Evolutionary conservation across 179 eudicot genomes (phyloP).

Genomic region (Corrigiola litoralis): DNA sequence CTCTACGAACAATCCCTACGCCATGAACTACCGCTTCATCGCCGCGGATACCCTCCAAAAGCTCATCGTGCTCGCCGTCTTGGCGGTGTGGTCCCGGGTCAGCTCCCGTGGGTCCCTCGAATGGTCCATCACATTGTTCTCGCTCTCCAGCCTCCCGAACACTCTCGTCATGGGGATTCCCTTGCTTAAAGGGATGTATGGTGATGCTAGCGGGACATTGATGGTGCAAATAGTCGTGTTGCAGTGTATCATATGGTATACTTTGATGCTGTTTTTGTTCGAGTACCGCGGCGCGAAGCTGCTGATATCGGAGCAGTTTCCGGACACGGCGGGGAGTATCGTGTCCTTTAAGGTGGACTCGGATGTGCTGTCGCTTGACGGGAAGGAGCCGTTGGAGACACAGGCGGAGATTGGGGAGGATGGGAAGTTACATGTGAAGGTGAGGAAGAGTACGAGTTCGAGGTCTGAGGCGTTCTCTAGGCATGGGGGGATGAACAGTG

Average conservation of each 20-base stretch:
- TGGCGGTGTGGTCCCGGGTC: slow-evolving; percentile 46
- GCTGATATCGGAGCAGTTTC: slow-evolving; percentile 79
- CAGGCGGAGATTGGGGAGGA: slow-evolving; percentile 78
- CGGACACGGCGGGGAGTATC: slow-evolving; percentile 70
- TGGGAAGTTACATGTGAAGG: slow-evolving; percentile 79
- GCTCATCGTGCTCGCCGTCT: slow-evolving; percentile 40
- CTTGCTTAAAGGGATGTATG: slow-evolving; percentile 81
- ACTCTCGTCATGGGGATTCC: slow-evolving; percentile 95
- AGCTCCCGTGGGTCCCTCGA: slow-evolving; percentile 65
- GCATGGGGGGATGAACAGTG: slow-evolving; percentile 46
- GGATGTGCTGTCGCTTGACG: slow-evolving; percentile 74
- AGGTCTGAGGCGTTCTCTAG: slow-evolving; percentile 66
- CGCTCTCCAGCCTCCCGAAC: slow-evolving; percentile 82
- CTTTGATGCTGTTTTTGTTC: slow-evolving; percentile 77
- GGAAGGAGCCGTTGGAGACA: slow-evolving; percentile 57
- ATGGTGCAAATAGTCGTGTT: slow-evolving; percentile 91
- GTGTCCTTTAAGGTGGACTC: slow-evolving; percentile 85
- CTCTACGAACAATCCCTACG: slow-evolving; percentile 65
- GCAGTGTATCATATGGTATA: slow-evolving; percentile 89
- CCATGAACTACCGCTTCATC: slow-evolving; percentile 75
- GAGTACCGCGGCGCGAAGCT: slow-evolving; percentile 73
- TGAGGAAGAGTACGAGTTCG: slow-evolving; percentile 66
- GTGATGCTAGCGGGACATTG: slow-evolving; percentile 60
- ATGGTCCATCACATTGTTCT: slow-evolving; percentile 81
- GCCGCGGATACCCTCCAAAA: slow-evolving; percentile 84